Evolutionary conservation across 2,329 filamentous ascomycete species (phyloP).

Genomic region (Microdochium nivale): DNA sequence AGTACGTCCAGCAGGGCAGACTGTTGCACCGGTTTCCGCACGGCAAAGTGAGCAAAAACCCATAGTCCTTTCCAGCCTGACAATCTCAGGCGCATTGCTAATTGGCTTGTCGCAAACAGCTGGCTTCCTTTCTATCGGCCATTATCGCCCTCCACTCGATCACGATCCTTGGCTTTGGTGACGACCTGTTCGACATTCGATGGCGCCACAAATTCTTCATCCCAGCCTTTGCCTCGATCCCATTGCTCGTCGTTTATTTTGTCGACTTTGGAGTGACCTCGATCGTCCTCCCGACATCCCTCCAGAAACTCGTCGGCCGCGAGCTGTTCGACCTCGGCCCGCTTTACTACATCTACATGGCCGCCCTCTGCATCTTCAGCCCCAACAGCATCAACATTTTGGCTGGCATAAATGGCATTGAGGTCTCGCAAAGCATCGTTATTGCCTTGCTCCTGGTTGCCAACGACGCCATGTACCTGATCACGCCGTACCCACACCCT

Average conservation of each 20-base stretch:
- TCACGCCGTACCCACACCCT: constrained; percentile 78
- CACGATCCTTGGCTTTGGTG: constrained; percentile 83
- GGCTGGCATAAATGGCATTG: constrained; percentile 98
- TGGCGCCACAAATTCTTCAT: constrained; percentile 99
- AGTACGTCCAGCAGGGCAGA: constrained; percentile 71
- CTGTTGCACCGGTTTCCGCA: constrained; percentile 90
- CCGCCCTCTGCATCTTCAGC: constrained; percentile 90
- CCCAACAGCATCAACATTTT: constrained; percentile 99
- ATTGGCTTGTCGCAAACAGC: constrained; percentile 34
- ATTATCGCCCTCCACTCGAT: constrained; percentile 88
- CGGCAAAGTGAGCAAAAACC: constrained; percentile 60
- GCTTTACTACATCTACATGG: constrained; percentile 96
- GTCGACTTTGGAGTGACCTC: constrained; percentile 97
- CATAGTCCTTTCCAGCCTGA: neutral
- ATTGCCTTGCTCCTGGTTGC: constrained; percentile 75
- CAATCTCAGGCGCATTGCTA: neutral
- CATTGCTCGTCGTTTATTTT: constrained; percentile 93
- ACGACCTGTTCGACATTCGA: constrained; percentile 95
- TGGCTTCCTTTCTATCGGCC: constrained; percentile 90
- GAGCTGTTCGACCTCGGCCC: constrained; percentile 74
- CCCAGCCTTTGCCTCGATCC: constrained; percentile 85
- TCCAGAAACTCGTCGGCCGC: constrained; percentile 71
- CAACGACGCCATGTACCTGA: constrained; percentile 84
- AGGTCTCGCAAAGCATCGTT: constrained; percentile 88
- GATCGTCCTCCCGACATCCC: constrained; percentile 79